A percentile compares a stretch with the other conserved stretches of the same genome.
Conservation (phyloP, 352 stramenopile genomes). For the Pythium rhizo-oryzae region DNA sequence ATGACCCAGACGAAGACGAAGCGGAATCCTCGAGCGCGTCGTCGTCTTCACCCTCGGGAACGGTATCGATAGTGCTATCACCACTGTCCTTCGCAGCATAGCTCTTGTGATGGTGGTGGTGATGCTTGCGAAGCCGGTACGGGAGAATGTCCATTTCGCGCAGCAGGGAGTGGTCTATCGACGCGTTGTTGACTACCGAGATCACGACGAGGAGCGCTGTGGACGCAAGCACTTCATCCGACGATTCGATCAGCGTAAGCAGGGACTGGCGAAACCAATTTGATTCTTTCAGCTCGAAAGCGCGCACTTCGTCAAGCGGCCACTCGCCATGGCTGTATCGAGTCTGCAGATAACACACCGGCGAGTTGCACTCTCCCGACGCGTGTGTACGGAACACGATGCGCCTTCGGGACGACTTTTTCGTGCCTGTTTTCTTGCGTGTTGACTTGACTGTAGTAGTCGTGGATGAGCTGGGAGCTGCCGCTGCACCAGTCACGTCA, state of each 20-base stretch:
- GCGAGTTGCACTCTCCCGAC: slow-evolving; percentile 49
- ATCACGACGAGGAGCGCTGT: slow-evolving; percentile 62
- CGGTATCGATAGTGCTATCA: not conserved
- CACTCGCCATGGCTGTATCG: slow-evolving; percentile 79
- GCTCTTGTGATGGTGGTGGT: slow-evolving; percentile 25
- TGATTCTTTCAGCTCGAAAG: slow-evolving; percentile 39
- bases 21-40: slow-evolving; percentile 11
- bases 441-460: slow-evolving; percentile 26
- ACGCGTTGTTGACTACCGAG: slow-evolving; percentile 65
- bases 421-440: slow-evolving; percentile 23
- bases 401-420: slow-evolving; percentile 22
- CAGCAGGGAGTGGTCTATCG: slow-evolving; percentile 63
- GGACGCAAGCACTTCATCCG: slow-evolving; percentile 64
- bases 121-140: slow-evolving; percentile 42
- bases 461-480: not conserved
- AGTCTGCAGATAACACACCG: slow-evolving; percentile 79
- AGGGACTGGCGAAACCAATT: slow-evolving; percentile 73
- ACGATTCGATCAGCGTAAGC: slow-evolving; percentile 60
- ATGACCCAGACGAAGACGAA: slow-evolving; percentile 18
- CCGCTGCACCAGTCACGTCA: not conserved
- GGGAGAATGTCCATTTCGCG: slow-evolving; percentile 65
- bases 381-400: slow-evolving; percentile 66
- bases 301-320: slow-evolving; percentile 70
- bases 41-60: slow-evolving; percentile 9
- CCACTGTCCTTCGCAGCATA: not conserved